Percentiles rank a stretch among this genome's conserved stretches.
These are phyloP conservation scores for Fusarium foetens DNA, from an alignment of 2,329 filamentous ascomycete species.

Conservation along the genomic window DNA sequence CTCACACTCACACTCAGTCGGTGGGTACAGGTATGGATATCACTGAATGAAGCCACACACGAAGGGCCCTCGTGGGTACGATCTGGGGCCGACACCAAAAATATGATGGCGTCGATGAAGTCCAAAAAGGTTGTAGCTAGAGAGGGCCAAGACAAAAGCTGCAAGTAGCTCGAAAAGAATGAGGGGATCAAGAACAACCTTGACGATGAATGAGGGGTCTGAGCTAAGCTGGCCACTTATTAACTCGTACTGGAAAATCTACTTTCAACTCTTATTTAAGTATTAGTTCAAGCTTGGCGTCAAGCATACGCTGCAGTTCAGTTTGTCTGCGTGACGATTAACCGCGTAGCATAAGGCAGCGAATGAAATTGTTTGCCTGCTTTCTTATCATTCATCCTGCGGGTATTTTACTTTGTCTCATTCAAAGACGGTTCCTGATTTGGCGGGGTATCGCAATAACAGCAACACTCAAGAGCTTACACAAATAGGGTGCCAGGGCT, in stretches of 20 bases:
- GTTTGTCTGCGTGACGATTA: slow-evolving; percentile 20
- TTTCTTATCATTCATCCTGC: slow-evolving; percentile 38
- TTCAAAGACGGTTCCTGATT: slow-evolving; percentile 11
- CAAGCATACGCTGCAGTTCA: slow-evolving; percentile 11
- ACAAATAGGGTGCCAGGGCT: slow-evolving; percentile 1
- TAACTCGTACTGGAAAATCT: slow-evolving; percentile 1
- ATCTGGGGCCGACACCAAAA: slow-evolving; percentile 37
- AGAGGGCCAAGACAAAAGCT: slow-evolving; percentile 30
- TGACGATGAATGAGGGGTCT: slow-evolving; percentile 29
- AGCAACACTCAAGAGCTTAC: not conserved
- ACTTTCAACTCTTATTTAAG: slow-evolving; percentile 3
- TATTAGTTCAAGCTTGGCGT: slow-evolving; percentile 24
- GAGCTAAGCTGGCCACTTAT: slow-evolving; percentile 4
- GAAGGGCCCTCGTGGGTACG: slow-evolving; percentile 26
- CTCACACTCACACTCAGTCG: slow-evolving; percentile 6
- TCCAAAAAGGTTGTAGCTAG: slow-evolving; percentile 32
- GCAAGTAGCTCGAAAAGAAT: slow-evolving; percentile 30
- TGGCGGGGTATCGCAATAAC: slow-evolving; percentile 17
- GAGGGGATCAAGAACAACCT: slow-evolving; percentile 24
- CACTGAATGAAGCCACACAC: slow-evolving; percentile 11
- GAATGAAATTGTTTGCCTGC: slow-evolving; percentile 21
- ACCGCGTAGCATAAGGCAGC: slow-evolving; percentile 30
- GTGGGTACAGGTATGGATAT: slow-evolving; percentile 22
- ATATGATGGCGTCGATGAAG: slow-evolving; percentile 37
- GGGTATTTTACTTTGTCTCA: slow-evolving; percentile 2